These are phyloP conservation scores for Heliosperma pusillum DNA, from an alignment of 148 eudicot species.

Conservation along the genomic window DNA sequence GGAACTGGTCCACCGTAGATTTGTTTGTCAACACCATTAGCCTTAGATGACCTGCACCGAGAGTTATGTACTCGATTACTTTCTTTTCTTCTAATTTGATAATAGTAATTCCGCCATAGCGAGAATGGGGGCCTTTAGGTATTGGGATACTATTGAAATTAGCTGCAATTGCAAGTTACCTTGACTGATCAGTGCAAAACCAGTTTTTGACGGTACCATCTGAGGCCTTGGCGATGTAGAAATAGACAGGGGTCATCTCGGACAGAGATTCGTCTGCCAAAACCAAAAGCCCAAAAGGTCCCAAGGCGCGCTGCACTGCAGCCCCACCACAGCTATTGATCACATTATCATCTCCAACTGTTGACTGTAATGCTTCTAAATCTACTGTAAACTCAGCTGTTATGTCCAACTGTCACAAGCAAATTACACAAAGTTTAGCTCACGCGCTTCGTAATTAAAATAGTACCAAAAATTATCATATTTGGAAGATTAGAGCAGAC, in stretches of 20 bases:
- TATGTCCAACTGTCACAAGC: constrained; percentile 54
- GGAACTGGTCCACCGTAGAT: constrained; percentile 69
- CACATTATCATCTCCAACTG: constrained; percentile 50
- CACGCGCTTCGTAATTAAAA: background rate
- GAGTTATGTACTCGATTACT: background rate
- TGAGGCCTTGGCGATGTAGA: constrained; percentile 57
- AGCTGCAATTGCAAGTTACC: constrained; percentile 30
- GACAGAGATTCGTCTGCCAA: constrained; percentile 60
- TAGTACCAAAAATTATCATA: background rate
- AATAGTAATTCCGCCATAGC: too few species aligned
- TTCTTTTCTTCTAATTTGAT: too few species aligned
- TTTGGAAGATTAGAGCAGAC: background rate
- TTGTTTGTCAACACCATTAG: constrained; percentile 49
- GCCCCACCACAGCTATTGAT: constrained; percentile 62
- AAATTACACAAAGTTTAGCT: constrained; percentile 7
- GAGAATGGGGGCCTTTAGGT: too few species aligned
- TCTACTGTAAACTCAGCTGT: constrained; percentile 63
- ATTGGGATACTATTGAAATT: too few species aligned
- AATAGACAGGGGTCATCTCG: constrained; percentile 79
- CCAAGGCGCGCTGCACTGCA: constrained; percentile 50
- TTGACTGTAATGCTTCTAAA: constrained; percentile 36
- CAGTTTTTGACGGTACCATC: constrained; percentile 54
- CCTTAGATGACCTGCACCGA: constrained; percentile 60
- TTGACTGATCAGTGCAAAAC: constrained; percentile 80
- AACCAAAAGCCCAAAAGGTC: constrained; percentile 87